These are phyloP conservation scores for Vaccinium corymbosum DNA, from an alignment of 148 eudicot species.

Conservation along the genomic window DNA sequence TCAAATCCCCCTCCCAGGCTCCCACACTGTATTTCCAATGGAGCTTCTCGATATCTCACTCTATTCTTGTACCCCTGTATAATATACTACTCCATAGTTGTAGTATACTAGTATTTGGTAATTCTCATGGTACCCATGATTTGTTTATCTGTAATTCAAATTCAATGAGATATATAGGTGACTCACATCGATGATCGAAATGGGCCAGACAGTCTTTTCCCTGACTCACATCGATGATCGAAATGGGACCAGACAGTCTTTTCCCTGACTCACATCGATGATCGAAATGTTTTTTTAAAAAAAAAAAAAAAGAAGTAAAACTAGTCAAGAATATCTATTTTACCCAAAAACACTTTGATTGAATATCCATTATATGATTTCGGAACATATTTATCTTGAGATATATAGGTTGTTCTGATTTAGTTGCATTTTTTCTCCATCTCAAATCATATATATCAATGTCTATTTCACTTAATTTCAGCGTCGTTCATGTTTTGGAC, in stretches of 20 bases:
- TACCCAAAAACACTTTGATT: too few relatives aligned
- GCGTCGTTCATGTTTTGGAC: neutral
- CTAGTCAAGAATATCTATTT: too few relatives aligned
- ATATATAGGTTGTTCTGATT: neutral
- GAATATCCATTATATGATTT: neutral
- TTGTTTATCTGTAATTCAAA: neutral
- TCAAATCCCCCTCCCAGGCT: slow-evolving; percentile 13
- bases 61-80: neutral
- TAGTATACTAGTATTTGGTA: neutral
- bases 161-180: too few relatives aligned
- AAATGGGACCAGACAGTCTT: too few relatives aligned
- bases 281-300: too few relatives aligned
- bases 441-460: neutral
- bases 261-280: too few relatives aligned
- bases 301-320: too few relatives aligned
- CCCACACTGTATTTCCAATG: neutral
- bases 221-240: too few relatives aligned
- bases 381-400: neutral
- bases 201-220: too few relatives aligned
- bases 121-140: neutral
- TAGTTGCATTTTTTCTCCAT: too few relatives aligned
- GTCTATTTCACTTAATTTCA: too few relatives aligned
- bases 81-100: neutral
- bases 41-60: neutral
- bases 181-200: too few relatives aligned